Evolutionary conservation across 306 rosid genomes (phyloP), one percentile per base, ranked within the genome.

Genomic region (Prunus mume): DNA sequence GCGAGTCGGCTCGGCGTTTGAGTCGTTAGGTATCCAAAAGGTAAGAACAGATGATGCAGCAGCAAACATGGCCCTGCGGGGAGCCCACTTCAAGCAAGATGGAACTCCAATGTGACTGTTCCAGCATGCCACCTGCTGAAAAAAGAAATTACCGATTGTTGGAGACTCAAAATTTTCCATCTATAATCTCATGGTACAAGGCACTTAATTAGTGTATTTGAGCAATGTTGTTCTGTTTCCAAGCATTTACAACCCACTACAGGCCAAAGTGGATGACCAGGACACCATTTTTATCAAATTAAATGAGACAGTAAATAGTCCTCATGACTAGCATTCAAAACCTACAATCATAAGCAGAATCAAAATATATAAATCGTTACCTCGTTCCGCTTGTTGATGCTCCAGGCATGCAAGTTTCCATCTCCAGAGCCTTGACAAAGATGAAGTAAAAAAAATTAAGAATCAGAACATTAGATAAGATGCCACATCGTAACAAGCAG

Each of bases 361-460:
- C 38, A 56, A 19, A 14, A 78, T 34, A 34, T 34, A 77, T 63
- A 76, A 56, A 78, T n/a, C 17, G 80, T 61, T 84, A 90, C 98
- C 97, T 95, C 97, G 58, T 79, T 84, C 69, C 88, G 88, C 74
- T 32, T 81, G 83, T 84, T 79, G 81, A 95, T 88, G 86, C 87
- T 91, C 98, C 98, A 93, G 65, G 98, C 97, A 79, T 92, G 98
- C 83, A 95, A 71, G 68, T 90, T 89, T 84, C 98, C 97, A 9
- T 88, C 88, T 82, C 98, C 97, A 2, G 97, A 89, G 71, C 98
- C 97, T 94, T 68, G 28, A 55, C 34, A 68, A 68, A 73, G 68
- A 57, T 11, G 27, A 69, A 73, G 15, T 8, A 41, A 6, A 79
- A 28, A 28, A 28, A 41, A 41, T 15, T 5, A 32, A 57, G 73